phyloP scores from a whole-genome alignment of 306 rosid species.

The Vigna radiata region DNA sequence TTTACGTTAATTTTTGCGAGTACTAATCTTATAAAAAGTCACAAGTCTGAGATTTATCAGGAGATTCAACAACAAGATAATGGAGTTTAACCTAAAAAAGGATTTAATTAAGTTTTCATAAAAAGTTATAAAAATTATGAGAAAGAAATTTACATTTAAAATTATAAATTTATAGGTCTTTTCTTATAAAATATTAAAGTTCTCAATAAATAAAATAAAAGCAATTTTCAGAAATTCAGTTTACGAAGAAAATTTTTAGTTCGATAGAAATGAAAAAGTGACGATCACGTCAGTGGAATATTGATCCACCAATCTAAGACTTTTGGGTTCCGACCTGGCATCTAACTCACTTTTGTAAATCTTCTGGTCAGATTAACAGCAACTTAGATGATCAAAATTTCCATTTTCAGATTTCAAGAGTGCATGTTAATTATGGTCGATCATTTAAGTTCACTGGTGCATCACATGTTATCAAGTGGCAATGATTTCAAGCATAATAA shows the following conservation, averaged over 20 bases:
- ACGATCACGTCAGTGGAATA: neutral
- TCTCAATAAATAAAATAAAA: no score
- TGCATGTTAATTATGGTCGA: neutral
- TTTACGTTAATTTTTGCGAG: neutral
- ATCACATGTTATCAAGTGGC: neutral
- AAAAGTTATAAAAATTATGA: no score
- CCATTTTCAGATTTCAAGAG: constrained; percentile 3
- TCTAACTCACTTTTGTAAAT: neutral
- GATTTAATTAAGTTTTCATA: no score
- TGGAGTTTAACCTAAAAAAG: no score
- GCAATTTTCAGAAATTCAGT: neutral
- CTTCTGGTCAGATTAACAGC: neutral
- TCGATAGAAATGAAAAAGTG: no score
- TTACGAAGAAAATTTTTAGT: neutral
- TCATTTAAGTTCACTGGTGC: neutral
- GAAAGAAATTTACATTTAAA: no score
- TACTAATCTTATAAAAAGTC: neutral
- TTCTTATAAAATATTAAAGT: no score
- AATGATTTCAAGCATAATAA: constrained; percentile 2
- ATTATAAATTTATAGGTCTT: no score
- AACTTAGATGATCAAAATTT: neutral
- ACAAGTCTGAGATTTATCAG: neutral
- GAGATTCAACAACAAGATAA: no score
- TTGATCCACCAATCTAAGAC: neutral
- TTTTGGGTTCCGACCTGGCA: neutral